phyloP scores from a whole-genome alignment of 2,329 filamentous ascomycete genomes.

The Fusarium annulatum region DNA sequence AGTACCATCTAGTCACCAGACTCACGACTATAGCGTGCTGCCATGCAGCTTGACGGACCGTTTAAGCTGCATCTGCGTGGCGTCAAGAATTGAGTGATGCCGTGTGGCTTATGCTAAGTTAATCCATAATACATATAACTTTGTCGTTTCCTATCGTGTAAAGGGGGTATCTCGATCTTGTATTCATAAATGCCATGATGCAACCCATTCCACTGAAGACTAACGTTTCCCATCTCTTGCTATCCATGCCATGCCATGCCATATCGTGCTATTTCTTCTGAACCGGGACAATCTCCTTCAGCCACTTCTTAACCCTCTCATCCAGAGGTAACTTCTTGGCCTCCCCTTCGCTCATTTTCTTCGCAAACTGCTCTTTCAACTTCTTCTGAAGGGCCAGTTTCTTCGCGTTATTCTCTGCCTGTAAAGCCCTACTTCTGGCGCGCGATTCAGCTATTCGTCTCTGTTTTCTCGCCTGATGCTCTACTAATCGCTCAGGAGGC shows the following conservation, averaged over 20 bases:
- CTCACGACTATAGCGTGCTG: background rate
- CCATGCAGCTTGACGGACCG: background rate
- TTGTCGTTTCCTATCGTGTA: constrained; percentile 8
- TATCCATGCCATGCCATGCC: constrained; percentile 1
- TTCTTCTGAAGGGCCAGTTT: constrained; percentile 8
- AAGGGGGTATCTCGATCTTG: constrained; percentile 38
- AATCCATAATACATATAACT: constrained; percentile 2
- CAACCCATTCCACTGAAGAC: background rate
- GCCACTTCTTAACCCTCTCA: constrained; percentile 39
- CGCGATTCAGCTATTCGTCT: constrained; percentile 1
- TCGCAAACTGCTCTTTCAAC: constrained; percentile 31
- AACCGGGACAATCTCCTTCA: constrained; percentile 33
- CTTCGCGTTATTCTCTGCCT: constrained; percentile 9
- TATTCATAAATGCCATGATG: constrained; percentile 28
- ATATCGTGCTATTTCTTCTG: background rate
- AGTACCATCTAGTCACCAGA: constrained; percentile 16
- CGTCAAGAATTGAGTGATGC: background rate
- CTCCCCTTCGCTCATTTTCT: constrained; percentile 38
- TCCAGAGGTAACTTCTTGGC: constrained; percentile 35
- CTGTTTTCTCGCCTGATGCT: background rate
- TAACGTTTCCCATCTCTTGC: constrained; percentile 8
- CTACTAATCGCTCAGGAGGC: constrained; percentile 20
- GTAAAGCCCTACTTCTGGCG: constrained; percentile 5
- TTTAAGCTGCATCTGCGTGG: constrained; percentile 15
- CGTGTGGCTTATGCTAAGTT: background rate